Evolutionary conservation across 2,329 filamentous ascomycete species (phyloP).

Genomic region (Escovopsis weberi): DNA sequence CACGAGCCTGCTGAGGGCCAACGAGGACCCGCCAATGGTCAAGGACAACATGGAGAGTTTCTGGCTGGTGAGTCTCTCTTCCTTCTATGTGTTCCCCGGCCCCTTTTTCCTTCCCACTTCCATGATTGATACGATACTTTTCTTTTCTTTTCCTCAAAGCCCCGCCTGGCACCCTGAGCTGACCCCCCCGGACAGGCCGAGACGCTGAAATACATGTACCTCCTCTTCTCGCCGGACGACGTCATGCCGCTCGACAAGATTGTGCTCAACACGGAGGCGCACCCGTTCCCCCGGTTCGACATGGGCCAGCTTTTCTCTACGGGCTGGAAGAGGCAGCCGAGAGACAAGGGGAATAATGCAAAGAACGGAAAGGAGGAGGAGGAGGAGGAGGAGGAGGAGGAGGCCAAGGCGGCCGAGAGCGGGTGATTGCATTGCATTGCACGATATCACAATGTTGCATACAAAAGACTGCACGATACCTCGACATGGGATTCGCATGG

Average conservation of each 20-base stretch:
- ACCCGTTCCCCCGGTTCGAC: slow-evolving; percentile 77
- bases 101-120: too few relatives aligned
- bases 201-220: slow-evolving; percentile 94
- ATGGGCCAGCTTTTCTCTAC: slow-evolving; percentile 64
- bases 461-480: too few relatives aligned
- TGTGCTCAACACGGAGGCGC: slow-evolving; percentile 93
- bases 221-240: slow-evolving; percentile 76
- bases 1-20: slow-evolving; percentile 65
- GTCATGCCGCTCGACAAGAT: slow-evolving; percentile 73
- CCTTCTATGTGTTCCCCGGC: slow-evolving; percentile 6
- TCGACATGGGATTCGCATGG: too few relatives aligned
- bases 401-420: too few relatives aligned
- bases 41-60: slow-evolving; percentile 98
- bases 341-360: slow-evolving; percentile 32
- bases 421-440: too few relatives aligned
- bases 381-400: not conserved
- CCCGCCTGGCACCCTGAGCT: too few relatives aligned
- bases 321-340: slow-evolving; percentile 61
- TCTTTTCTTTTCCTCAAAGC: too few relatives aligned
- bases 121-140: too few relatives aligned
- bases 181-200: slow-evolving; percentile 47
- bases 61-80: slow-evolving; percentile 59
- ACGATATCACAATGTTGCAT: too few relatives aligned
- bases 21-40: slow-evolving; percentile 49
- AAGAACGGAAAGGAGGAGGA: not conserved